Evolutionary conservation across 2,329 filamentous ascomycete species (phyloP).

Genomic region (Tolypocladium ovalisporum): DNA sequence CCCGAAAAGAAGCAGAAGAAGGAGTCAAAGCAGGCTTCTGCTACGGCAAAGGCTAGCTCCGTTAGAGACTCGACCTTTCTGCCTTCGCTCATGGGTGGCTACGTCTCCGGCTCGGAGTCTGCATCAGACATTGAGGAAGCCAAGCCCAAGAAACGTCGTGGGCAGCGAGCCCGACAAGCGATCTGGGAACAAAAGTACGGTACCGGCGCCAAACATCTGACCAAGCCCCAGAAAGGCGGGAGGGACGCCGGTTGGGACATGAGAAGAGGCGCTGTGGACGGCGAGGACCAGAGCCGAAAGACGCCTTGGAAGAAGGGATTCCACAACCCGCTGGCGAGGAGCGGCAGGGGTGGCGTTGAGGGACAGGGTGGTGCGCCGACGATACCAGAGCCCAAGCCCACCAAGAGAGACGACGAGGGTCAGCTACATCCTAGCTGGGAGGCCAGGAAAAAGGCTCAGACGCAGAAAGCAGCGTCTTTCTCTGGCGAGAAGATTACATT

Average conservation of each 20-base stretch:
- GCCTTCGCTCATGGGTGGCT: conserved; percentile 68
- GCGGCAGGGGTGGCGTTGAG: neutral
- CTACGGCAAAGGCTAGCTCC: conserved; percentile 9
- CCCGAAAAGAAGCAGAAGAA: conserved; percentile 10
- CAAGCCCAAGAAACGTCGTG: conserved; percentile 59
- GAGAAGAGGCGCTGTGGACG: conserved; percentile 41
- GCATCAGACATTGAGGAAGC: conserved; percentile 56
- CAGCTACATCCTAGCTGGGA: conserved; percentile 36
- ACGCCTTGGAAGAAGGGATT: conserved; percentile 45
- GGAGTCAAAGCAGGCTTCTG: conserved; percentile 4
- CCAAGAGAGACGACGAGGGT: conserved; percentile 36
- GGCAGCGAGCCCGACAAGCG: conserved; percentile 66
- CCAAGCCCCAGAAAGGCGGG: conserved; percentile 21
- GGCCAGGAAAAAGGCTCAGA: conserved; percentile 12
- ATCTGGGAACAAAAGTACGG: conserved; percentile 78
- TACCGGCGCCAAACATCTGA: conserved; percentile 55
- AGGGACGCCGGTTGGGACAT: conserved; percentile 47
- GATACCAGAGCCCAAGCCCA: conserved; percentile 16
- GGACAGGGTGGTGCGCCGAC: conserved; percentile 4
- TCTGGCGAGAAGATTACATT: conserved; percentile 13
- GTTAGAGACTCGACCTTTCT: conserved; percentile 49
- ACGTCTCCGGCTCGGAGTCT: conserved; percentile 65
- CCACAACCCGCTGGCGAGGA: conserved; percentile 20
- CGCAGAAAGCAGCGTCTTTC: conserved; percentile 9
- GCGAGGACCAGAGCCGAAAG: conserved; percentile 19